Conservation (phyloP, 1,284 basidiomycete genomes). For the Cryptococcus depauperatus region DNA sequence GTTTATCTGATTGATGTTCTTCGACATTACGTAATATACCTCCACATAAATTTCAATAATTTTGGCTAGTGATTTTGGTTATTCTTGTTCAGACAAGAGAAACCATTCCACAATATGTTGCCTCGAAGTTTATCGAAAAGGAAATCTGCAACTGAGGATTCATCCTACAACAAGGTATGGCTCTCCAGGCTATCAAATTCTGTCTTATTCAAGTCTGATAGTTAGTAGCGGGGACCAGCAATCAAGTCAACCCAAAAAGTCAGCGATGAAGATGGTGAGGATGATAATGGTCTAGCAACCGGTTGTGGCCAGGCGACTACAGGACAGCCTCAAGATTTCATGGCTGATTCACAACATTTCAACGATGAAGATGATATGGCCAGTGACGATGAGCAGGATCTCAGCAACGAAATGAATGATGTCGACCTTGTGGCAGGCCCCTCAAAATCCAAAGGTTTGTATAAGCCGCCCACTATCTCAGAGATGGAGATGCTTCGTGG, state of each 20-base stretch:
- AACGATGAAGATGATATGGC: slow-evolving; percentile 23
- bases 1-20: neutral
- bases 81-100: neutral
- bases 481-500: slow-evolving; percentile 55
- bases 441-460: slow-evolving; percentile 33
- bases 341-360: slow-evolving; percentile 25
- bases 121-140: slow-evolving; percentile 12
- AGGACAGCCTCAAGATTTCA: slow-evolving; percentile 18
- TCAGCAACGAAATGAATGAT: slow-evolving; percentile 25
- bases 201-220: neutral
- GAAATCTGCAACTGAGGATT: slow-evolving; percentile 6
- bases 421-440: slow-evolving; percentile 28
- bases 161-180: slow-evolving; percentile 3
- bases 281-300: slow-evolving; percentile 10
- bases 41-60: neutral
- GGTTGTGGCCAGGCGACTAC: slow-evolving; percentile 3
- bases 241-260: slow-evolving; percentile 3
- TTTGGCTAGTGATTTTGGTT: no score
- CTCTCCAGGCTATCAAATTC: no score
- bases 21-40: neutral
- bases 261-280: no score
- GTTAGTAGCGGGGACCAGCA: slow-evolving; percentile 3
- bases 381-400: slow-evolving; percentile 22
- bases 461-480: slow-evolving; percentile 49
- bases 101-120: neutral